Base-by-base conservation (phyloP, 257 asterid genomes). In the Vinca minor region DNA sequence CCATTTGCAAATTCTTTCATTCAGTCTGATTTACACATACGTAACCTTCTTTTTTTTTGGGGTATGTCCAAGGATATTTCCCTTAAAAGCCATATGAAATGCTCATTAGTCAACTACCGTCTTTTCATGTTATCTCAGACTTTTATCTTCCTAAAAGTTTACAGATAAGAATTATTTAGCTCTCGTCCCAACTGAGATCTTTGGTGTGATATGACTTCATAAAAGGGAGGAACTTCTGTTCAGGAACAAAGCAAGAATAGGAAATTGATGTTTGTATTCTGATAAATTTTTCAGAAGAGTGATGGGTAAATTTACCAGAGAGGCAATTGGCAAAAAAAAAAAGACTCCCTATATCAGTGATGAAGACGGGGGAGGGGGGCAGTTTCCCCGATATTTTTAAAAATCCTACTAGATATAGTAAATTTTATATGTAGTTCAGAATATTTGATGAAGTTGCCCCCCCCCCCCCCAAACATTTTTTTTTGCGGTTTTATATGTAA, bases 181-280 rank as follows among this genome's bases (percentile, higher is more conserved):
- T 13, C 7, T n/a, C 14, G 2, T 29, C 6, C 21, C 17, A 32
- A 44, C 45, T 20, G 25, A 15, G 25, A 53, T 6, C 42, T 29
- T 9, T 38, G 64, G 28, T 8, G 32, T 21, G 17, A 36, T 9
- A 15, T 6, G 38, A 42, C 35, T 29, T 66, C 1, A 8, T 5
- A 42, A n/a, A 31, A 14, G 14, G 32, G 3, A 49, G 10, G 14
- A 25, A 23, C 38, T 35, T 36, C 42, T 12, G 36, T 48, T 31
- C 13, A 48, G 41, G 45, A 59, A 15, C 15, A 23, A 48, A 42
- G 18, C 42, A 52, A 34, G 52, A 68, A 68, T 34, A 68, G 52
- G 57, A 61, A 10, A 48, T 49, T 6, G 13, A 50, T 11, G 7
- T 13, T 46, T 61, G 17, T 50, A 4, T 29, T 26, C 35, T 26